phyloP scores from a whole-genome alignment of 192 early-diverging fungal species.

The Coemansia sp. region DNA sequence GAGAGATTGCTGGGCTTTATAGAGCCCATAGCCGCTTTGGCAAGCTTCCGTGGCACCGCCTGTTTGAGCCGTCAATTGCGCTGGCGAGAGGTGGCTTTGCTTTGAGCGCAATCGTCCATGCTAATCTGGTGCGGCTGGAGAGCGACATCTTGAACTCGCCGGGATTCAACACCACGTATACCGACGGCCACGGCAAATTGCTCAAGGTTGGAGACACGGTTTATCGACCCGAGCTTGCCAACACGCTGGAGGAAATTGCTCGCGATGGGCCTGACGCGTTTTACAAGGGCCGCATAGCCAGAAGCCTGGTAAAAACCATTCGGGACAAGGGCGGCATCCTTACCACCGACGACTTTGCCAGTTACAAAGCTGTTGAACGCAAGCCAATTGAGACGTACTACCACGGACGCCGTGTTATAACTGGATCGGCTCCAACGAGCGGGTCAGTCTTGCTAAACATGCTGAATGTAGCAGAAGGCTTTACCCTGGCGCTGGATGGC shows the following conservation, averaged over 20 bases:
- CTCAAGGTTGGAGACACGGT: conserved; percentile 68
- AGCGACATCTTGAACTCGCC: conserved; percentile 24
- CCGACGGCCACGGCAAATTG: conserved; percentile 70
- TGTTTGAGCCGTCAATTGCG: conserved; percentile 76
- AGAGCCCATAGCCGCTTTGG: conserved; percentile 77
- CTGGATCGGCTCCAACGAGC: conserved; percentile 73
- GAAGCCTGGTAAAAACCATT: conserved; percentile 64
- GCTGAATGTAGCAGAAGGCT: conserved; percentile 87
- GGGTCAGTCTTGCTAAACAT: conserved; percentile 80
- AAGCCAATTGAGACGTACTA: conserved; percentile 66
- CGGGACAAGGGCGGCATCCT: conserved; percentile 72
- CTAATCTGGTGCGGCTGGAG: conserved; percentile 32
- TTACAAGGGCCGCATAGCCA: conserved; percentile 64
- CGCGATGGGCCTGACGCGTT: conserved; percentile 60
- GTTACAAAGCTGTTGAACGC: conserved; percentile 63
- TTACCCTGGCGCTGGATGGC: conserved; percentile 60
- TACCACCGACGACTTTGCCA: conserved; percentile 68
- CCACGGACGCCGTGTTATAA: conserved; percentile 73
- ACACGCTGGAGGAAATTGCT: conserved; percentile 65
- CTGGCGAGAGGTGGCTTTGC: conserved; percentile 75
- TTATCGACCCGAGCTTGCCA: conserved; percentile 56
- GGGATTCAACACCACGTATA: conserved; percentile 50
- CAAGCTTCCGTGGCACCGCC: conserved; percentile 74
- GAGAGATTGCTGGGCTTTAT: conserved; percentile 86
- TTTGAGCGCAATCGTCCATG: conserved; percentile 52